Conservation (phyloP, 768 basidiomycete species). For the Naganishia onofrii region DNA sequence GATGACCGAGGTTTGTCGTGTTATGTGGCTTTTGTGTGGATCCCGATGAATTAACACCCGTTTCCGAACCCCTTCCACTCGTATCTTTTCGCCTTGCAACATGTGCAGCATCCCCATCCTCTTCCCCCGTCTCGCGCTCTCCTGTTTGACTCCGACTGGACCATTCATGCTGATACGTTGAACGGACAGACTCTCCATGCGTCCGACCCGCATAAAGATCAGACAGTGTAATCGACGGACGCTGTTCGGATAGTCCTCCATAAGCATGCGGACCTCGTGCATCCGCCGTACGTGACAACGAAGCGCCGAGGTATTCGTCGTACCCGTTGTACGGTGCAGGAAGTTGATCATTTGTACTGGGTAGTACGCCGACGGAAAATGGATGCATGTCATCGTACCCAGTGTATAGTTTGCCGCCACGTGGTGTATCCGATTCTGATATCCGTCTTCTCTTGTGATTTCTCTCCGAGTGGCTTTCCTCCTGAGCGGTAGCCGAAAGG, state of each 20-base stretch:
- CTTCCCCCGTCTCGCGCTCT: constrained; percentile 11
- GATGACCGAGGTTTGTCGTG: neutral
- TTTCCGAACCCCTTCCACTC: no score
- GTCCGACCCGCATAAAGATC: neutral
- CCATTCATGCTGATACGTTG: constrained; percentile 19
- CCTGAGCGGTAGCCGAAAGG: neutral
- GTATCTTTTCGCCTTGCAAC: neutral
- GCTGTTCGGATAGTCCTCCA: neutral
- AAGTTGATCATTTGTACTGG: neutral
- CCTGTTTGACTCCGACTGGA: constrained; percentile 20
- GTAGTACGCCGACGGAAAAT: neutral
- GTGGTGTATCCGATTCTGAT: neutral
- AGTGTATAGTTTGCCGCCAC: neutral
- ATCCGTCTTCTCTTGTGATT: neutral
- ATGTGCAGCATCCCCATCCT: neutral
- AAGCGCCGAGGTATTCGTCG: neutral
- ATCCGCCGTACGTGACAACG: neutral
- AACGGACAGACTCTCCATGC: constrained; percentile 10
- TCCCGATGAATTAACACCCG: neutral
- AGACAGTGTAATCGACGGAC: constrained; percentile 5
- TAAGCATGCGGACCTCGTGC: neutral
- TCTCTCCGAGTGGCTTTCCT: neutral
- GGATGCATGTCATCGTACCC: neutral
- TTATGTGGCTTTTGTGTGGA: neutral
- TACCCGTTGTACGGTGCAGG: neutral